Percentiles rank a stretch among this genome's conserved stretches.
Conservation (phyloP, 306 rosid species). For the Rosa chinensis region DNA sequence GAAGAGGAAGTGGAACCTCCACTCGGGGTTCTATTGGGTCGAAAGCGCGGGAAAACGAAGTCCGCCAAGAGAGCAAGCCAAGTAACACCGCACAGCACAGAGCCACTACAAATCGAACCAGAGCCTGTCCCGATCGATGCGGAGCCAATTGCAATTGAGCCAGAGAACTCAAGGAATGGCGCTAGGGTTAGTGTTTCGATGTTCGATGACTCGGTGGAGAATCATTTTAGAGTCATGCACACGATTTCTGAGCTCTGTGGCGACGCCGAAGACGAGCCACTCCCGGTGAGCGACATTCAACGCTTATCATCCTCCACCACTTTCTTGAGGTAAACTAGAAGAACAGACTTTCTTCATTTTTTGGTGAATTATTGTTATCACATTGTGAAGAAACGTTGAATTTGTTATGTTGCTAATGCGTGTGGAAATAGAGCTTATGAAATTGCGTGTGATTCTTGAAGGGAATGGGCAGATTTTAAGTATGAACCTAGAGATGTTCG, state of each 20-base stretch:
- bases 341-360: background rate
- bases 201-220: conserved; percentile 63
- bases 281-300: conserved; percentile 46
- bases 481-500: conserved; percentile 61
- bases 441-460: conserved; percentile 16
- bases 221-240: conserved; percentile 58
- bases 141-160: background rate
- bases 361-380: background rate
- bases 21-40: background rate
- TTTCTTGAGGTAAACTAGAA: conserved; percentile 56
- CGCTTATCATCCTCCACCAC: conserved; percentile 54
- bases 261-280: conserved; percentile 27
- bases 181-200: conserved; percentile 36
- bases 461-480: conserved; percentile 79
- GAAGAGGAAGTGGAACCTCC: background rate
- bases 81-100: conserved; percentile 7
- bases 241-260: conserved; percentile 59
- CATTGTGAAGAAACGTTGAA: background rate
- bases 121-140: background rate
- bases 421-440: background rate
- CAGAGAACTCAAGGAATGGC: conserved; percentile 13
- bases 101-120: conserved; percentile 7
- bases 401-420: background rate
- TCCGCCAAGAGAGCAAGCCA: background rate
- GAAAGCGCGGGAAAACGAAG: background rate